Percentiles rank a stretch among this genome's conserved stretches.
Evolutionary conservation across 1,284 basidiomycete species (phyloP).

Genomic region (Ustilago bromivora): DNA sequence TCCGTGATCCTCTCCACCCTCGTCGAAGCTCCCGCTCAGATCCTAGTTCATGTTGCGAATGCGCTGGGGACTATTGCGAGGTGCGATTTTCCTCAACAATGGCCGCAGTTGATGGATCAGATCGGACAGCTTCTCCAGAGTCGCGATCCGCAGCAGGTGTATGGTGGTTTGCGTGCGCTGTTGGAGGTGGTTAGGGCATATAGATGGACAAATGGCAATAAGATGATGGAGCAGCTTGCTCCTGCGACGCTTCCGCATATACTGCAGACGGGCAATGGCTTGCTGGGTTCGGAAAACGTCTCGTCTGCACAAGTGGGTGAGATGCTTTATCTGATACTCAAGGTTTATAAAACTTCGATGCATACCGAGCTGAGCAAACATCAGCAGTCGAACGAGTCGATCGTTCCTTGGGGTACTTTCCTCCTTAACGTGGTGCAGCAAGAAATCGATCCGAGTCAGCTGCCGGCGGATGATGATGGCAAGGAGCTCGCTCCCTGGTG

Average conservation of each 20-base stretch:
- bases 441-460: slow-evolving; percentile 45
- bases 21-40: slow-evolving; percentile 48
- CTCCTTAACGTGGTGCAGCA: slow-evolving; percentile 65
- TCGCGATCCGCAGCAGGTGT: slow-evolving; percentile 50
- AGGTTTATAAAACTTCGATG: slow-evolving; percentile 68
- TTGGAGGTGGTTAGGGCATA: slow-evolving; percentile 65
- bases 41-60: slow-evolving; percentile 61
- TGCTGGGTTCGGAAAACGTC: slow-evolving; percentile 58
- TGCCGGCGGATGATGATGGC: slow-evolving; percentile 59
- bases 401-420: slow-evolving; percentile 67
- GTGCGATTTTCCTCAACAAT: slow-evolving; percentile 62
- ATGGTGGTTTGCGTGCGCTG: slow-evolving; percentile 63
- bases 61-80: slow-evolving; percentile 58
- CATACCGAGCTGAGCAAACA: slow-evolving; percentile 59
- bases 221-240: slow-evolving; percentile 62
- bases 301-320: slow-evolving; percentile 59
- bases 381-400: slow-evolving; percentile 65
- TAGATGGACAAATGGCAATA: slow-evolving; percentile 60
- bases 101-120: slow-evolving; percentile 65
- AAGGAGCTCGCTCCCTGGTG: slow-evolving; percentile 59
- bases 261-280: slow-evolving; percentile 50
- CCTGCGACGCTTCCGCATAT: slow-evolving; percentile 62
- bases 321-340: slow-evolving; percentile 65
- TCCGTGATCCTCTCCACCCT: slow-evolving; percentile 56
- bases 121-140: slow-evolving; percentile 58